phyloP scores from a whole-genome alignment of 805 yeast species.

The Monosporozyma aerobia region DNA sequence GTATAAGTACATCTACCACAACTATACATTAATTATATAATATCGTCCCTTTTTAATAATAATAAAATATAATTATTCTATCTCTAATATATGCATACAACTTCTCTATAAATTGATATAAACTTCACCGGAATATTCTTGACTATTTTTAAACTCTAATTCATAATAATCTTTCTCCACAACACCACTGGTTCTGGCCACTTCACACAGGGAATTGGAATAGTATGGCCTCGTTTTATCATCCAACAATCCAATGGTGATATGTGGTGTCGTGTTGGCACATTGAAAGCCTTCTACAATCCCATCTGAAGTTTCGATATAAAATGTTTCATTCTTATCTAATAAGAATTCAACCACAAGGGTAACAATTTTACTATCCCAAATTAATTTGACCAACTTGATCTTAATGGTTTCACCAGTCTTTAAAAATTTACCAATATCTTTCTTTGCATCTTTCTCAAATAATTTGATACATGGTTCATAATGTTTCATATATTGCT shows the following conservation, averaged over 20 bases:
- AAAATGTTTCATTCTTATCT: conserved; percentile 3
- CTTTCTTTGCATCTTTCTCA: conserved; percentile 3
- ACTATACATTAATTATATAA: too few species aligned
- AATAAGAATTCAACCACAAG: conserved; percentile 35
- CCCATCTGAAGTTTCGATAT: conserved; percentile 9
- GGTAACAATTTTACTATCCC: conserved; percentile 46
- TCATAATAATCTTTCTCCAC: conserved; percentile 3
- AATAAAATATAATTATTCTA: background rate
- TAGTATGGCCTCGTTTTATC: conserved; percentile 40
- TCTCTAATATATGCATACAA: background rate
- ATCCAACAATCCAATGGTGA: conserved; percentile 58
- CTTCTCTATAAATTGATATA: conserved; percentile 13
- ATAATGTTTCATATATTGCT: conserved; percentile 18
- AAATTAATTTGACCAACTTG: conserved; percentile 36
- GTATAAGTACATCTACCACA: background rate
- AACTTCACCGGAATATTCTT: conserved; percentile 11
- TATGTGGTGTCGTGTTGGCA: conserved; percentile 47
- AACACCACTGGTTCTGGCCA: background rate
- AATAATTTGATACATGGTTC: conserved; percentile 5
- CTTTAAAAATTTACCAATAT: background rate
- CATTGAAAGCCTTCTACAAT: conserved; percentile 18
- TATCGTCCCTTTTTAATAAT: too few species aligned
- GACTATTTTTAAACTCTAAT: conserved; percentile 8
- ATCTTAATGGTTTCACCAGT: conserved; percentile 33
- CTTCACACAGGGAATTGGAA: conserved; percentile 37